Evolutionary conservation across 345 rosid species (phyloP), one percentile per base, ranked within the genome.

Genomic region (Passiflora organensis): DNA sequence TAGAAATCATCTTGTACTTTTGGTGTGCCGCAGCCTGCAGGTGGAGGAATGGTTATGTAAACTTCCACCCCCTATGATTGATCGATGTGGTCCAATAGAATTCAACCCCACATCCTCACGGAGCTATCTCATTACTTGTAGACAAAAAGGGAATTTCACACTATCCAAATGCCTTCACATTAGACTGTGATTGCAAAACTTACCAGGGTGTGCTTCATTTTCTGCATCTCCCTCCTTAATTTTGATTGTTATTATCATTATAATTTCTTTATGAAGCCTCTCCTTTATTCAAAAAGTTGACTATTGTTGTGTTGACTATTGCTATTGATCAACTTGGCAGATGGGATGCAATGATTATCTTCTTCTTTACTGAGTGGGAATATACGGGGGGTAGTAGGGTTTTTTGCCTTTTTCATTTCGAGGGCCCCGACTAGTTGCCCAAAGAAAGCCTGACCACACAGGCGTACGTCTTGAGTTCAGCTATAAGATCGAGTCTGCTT

Each of bases 311-410:
- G n/a, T n/a, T n/a, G n/a, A n/a, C n/a, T n/a, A n/a, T n/a, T n/a
- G n/a, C n/a, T n/a, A n/a, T 28, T 28, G 34, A 28, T 28, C 34
- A 8, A 28, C 34, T 54, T 37, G 43, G 32, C 34, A 21, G 53
- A 68, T 58, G 59, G 69, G 56, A 58, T 56, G 47, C 39, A 13
- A 63, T 59, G 64, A 76, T 72, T 76, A 51, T 53, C 43, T 17
- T 43, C 47, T 46, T 66, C 59, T 25, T 55, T 65, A 45, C 36
- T 28, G 45, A 4, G 11, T 39, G 2, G 13, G 18, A n/a, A 32
- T n/a, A 53, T 36, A 11, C 20, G 19, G 11, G 9, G 5, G 5
- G 16, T 28, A 28, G 15, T 37, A 48, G 8, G 23, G 14, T 4
- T 19, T 21, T 10, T 48, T n/a, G n/a, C n/a, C n/a, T 13, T 13